phyloP scores from a whole-genome alignment of 257 asterid species.

The Solanum phureja region DNA sequence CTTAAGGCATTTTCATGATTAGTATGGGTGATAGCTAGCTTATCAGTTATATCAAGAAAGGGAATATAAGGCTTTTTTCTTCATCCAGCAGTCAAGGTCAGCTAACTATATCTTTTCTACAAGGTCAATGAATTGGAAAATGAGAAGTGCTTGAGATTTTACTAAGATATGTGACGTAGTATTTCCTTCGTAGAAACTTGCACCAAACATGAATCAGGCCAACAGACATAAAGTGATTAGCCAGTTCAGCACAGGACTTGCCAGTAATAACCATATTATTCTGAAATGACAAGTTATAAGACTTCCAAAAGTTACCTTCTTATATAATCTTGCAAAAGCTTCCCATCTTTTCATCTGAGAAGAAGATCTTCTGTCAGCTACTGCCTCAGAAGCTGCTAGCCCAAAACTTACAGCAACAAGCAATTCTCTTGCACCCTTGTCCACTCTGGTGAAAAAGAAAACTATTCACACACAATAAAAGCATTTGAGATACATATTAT shows the following conservation, averaged over 20 bases:
- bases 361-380: constrained; percentile 82
- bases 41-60: not conserved
- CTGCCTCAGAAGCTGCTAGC: constrained; percentile 70
- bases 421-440: constrained; percentile 74
- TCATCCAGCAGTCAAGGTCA: not conserved
- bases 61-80: not conserved
- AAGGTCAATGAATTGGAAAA: not conserved
- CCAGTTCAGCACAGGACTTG: not conserved
- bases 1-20: not conserved
- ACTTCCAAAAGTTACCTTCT: constrained; percentile 43
- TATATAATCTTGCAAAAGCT: constrained; percentile 75
- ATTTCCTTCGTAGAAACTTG: not conserved
- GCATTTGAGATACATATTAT: not conserved
- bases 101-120: not conserved
- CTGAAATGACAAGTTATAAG: not conserved
- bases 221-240: not conserved
- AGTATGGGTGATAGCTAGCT: not conserved
- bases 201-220: not conserved
- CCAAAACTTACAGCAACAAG: constrained; percentile 96
- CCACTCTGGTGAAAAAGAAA: constrained; percentile 46
- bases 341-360: constrained; percentile 80
- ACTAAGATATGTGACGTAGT: not conserved
- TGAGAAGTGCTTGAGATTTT: not conserved
- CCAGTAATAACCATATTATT: not conserved
- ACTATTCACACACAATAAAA: constrained; percentile 3